A percentile compares a stretch with the other conserved stretches of the same genome.
Evolutionary conservation across 805 yeast genomes (phyloP).

Genomic region (Hanseniaspora hatyaiensis): DNA sequence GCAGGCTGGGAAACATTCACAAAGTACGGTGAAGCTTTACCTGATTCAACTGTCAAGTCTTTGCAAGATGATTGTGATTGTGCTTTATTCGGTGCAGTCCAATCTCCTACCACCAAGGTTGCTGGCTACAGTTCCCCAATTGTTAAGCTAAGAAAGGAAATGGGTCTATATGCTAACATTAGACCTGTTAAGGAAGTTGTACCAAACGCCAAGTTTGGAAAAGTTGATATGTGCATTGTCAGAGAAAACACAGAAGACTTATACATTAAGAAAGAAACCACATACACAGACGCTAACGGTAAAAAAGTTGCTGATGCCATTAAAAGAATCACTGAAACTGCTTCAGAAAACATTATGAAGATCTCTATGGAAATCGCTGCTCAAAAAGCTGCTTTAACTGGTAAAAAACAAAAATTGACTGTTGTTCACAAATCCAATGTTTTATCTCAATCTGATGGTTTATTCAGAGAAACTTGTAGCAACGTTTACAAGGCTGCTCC

Average conservation of each 20-base stretch:
- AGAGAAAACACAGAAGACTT: conserved; percentile 98
- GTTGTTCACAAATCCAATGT: conserved; percentile 96
- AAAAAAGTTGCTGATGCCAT: conserved; percentile 91
- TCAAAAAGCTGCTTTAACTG: conserved; percentile 70
- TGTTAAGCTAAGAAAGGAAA: conserved; percentile 91
- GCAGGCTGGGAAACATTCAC: conserved; percentile 94
- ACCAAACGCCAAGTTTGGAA: conserved; percentile 54
- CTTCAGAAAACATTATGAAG: conserved; percentile 73
- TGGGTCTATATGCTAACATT: conserved; percentile 91
- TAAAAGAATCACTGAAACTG: conserved; percentile 85
- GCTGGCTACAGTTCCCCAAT: conserved; percentile 97
- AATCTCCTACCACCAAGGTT: conserved; percentile 86
- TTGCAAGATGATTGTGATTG: conserved; percentile 82
- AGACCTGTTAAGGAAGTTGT: conserved; percentile 93
- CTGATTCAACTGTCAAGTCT: conserved; percentile 75
- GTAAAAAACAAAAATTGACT: conserved; percentile 47
- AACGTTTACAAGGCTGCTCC: conserved; percentile 39
- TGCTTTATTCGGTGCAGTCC: conserved; percentile 95
- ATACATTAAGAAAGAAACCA: conserved; percentile 84
- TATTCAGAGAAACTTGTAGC: conserved; percentile 75
- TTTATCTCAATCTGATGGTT: conserved; percentile 81
- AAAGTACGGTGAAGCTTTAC: conserved; percentile 89
- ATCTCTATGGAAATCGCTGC: conserved; percentile 88
- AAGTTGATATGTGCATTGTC: conserved; percentile 94
- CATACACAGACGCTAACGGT: conserved; percentile 63